Conservation (phyloP, 2,329 filamentous ascomycete genomes). For the Cladosporium cucumerinum region DNA sequence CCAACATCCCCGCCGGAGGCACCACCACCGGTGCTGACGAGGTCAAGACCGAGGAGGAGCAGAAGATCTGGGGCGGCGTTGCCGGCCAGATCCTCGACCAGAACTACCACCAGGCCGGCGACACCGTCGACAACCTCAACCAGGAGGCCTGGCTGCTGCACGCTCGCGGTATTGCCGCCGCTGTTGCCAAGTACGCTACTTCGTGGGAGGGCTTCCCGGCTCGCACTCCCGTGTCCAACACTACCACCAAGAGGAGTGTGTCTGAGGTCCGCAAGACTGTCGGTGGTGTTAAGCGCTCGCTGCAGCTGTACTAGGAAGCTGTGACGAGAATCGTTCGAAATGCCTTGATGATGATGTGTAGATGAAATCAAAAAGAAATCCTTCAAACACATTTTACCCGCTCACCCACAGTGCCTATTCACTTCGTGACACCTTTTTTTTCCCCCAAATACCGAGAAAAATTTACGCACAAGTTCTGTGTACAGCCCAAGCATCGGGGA, state of each 20-base stretch:
- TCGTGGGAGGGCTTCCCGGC: conserved; percentile 37
- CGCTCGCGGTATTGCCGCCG: conserved; percentile 37
- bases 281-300: conserved; percentile 11
- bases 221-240: conserved; percentile 7
- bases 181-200: conserved; percentile 34
- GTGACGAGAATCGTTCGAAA: not conserved
- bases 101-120: conserved; percentile 37
- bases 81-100: conserved; percentile 37
- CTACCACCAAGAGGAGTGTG: conserved; percentile 15
- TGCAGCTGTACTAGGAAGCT: conserved; percentile 8
- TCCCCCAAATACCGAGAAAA: too few species aligned
- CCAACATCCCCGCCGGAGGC: conserved; percentile 37
- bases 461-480: too few species aligned
- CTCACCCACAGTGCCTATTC: too few species aligned
- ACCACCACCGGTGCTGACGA: conserved; percentile 38
- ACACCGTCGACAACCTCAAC: conserved; percentile 36
- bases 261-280: conserved; percentile 16
- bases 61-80: conserved; percentile 33
- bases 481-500: too few species aligned
- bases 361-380: not conserved
- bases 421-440: too few species aligned
- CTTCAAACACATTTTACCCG: too few species aligned
- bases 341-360: conserved; percentile 1
- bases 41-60: conserved; percentile 38
- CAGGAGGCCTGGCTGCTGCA: conserved; percentile 38